These are phyloP conservation scores for Aspergillus avenaceus DNA, from an alignment of 495 filamentous ascomycete species.

Conservation along the genomic window DNA sequence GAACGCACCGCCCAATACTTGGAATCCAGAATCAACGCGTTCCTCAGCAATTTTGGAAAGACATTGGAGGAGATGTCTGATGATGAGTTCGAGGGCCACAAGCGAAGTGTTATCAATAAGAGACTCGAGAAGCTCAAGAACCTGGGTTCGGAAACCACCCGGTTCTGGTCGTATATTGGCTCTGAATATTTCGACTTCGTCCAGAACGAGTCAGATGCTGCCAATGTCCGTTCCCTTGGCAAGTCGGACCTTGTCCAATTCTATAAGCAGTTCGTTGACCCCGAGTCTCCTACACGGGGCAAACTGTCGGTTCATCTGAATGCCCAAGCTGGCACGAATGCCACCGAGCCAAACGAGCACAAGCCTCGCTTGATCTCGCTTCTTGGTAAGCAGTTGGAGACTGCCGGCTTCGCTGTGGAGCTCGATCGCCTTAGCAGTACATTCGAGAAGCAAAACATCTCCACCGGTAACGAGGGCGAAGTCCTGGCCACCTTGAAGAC, in stretches of 20 bases:
- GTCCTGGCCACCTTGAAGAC: constrained; percentile 41
- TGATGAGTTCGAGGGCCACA: constrained; percentile 85
- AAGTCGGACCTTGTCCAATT: constrained; percentile 79
- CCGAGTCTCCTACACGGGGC: constrained; percentile 65
- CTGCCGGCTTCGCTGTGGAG: constrained; percentile 45
- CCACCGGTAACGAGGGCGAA: constrained; percentile 34
- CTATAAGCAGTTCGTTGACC: constrained; percentile 71
- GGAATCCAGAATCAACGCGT: constrained; percentile 81
- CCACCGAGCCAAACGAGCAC: constrained; percentile 42
- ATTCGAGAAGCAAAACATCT: constrained; percentile 46
- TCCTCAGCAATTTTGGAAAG: constrained; percentile 62
- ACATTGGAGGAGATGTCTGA: constrained; percentile 72
- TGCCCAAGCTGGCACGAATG: constrained; percentile 55
- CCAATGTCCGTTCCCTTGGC: constrained; percentile 65
- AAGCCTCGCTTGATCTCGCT: constrained; percentile 49
- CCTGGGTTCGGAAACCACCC: constrained; percentile 73
- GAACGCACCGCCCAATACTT: constrained; percentile 80
- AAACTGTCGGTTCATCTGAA: constrained; percentile 81
- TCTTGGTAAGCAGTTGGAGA: constrained; percentile 48
- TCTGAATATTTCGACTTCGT: constrained; percentile 89
- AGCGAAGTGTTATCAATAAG: constrained; percentile 84
- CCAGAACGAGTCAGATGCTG: constrained; percentile 72
- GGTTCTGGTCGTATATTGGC: constrained; percentile 81
- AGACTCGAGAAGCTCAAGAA: constrained; percentile 91
- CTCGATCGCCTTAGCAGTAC: constrained; percentile 35